Evolutionary conservation across 208 protist genomes (phyloP).

Genomic region (Leishmania braziliensis): DNA sequence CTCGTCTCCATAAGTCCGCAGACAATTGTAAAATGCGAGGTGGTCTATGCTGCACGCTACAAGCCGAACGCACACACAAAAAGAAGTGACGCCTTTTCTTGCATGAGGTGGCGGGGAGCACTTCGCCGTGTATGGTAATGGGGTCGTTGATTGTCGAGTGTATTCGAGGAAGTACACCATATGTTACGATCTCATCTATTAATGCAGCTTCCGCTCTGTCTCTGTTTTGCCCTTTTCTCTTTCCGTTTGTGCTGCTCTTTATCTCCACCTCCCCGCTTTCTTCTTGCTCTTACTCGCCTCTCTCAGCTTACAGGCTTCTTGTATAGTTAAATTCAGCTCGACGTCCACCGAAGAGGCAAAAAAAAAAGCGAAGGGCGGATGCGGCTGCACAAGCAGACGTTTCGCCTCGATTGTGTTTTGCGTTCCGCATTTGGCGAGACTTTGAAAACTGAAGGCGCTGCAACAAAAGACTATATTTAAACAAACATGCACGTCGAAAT

Average conservation of each 20-base stretch:
- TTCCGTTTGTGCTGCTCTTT: background rate
- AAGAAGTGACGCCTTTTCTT: background rate
- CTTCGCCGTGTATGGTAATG: background rate
- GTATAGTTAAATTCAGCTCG: background rate
- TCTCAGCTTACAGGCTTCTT: too few relatives aligned
- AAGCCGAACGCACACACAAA: background rate
- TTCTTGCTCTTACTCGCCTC: background rate
- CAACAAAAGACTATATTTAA: background rate
- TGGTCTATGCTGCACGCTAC: background rate
- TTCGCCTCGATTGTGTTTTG: background rate
- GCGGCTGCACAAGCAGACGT: background rate
- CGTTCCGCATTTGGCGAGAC: background rate
- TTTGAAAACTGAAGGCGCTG: background rate
- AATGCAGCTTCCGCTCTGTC: too few relatives aligned
- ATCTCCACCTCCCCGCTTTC: background rate
- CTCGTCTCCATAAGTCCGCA: background rate
- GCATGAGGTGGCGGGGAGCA: background rate
- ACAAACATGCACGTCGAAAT: conserved; percentile 82
- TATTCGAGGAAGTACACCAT: background rate
- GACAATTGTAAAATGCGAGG: too few relatives aligned
- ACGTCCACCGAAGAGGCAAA: background rate
- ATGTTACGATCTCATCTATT: background rate
- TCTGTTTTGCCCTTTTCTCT: background rate
- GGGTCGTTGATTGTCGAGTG: too few relatives aligned
- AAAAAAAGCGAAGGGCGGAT: background rate